A percentile compares a stretch with the other conserved stretches of the same genome.
phyloP scores from a whole-genome alignment of 129 eudicot genomes.

The Escallonia rubra region DNA sequence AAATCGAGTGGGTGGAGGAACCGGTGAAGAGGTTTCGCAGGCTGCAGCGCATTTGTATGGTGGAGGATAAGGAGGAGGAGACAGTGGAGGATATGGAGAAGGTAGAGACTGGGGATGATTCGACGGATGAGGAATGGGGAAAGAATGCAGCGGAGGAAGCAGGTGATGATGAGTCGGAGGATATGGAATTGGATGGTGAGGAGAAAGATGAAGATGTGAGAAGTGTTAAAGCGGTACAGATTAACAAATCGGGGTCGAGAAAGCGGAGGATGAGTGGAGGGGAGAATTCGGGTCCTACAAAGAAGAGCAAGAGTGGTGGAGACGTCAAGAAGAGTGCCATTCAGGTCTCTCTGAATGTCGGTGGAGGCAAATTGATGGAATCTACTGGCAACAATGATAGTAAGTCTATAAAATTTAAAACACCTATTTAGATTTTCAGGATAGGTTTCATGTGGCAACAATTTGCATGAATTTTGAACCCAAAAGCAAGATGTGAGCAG shows the following conservation, averaged over 20 bases:
- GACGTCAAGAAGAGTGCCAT: conserved; percentile 7
- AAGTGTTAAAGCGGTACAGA: conserved; percentile 9
- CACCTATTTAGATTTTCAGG: too few relatives aligned
- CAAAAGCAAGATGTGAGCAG: too few relatives aligned
- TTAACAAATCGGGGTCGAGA: conserved; percentile 16
- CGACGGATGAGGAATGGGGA: conserved; percentile 79
- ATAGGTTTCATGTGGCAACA: too few relatives aligned
- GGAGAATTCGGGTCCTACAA: conserved; percentile 23
- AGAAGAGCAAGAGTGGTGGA: conserved; percentile 44
- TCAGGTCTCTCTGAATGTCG: conserved; percentile 20
- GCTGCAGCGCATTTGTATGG: conserved; percentile 38
- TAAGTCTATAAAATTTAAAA: conserved; percentile 24
- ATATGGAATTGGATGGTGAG: conserved; percentile 58
- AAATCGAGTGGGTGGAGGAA: conserved; percentile 63
- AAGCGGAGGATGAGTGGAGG: conserved; percentile 31
- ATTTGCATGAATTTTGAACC: too few relatives aligned
- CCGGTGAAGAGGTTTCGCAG: conserved; percentile 49
- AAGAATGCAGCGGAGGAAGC: conserved; percentile 45
- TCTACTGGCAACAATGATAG: conserved; percentile 19
- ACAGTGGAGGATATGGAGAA: conserved; percentile 2
- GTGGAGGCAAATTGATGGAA: conserved; percentile 12
- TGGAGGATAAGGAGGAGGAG: conserved; percentile 43
- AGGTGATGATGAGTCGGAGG: conserved; percentile 46
- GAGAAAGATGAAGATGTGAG: conserved; percentile 12
- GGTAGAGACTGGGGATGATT: conserved; percentile 40